Evolutionary conservation across 495 filamentous ascomycete species (phyloP).

Genomic region (Podospora anserina): DNA sequence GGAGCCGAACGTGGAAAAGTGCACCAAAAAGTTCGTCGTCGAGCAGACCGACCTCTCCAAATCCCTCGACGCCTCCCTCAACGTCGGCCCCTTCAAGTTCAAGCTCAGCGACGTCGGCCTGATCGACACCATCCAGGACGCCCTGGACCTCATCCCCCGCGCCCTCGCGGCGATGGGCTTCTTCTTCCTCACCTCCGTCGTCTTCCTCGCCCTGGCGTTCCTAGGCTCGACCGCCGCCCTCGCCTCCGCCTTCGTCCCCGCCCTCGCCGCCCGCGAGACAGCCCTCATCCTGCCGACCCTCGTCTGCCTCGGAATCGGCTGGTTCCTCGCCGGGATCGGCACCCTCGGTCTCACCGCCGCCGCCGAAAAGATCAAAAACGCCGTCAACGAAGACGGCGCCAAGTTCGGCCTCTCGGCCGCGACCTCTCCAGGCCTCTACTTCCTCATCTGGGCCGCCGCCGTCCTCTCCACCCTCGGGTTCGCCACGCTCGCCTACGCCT

Average conservation of each 20-base stretch:
- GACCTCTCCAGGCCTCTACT: conserved; percentile 61
- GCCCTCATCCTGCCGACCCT: background rate
- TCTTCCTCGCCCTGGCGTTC: conserved; percentile 39
- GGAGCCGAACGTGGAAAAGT: conserved; percentile 55
- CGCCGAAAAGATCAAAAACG: conserved; percentile 29
- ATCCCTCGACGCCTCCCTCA: conserved; percentile 51
- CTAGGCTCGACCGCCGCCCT: conserved; percentile 31
- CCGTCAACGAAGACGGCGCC: conserved; percentile 35
- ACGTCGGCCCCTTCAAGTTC: conserved; percentile 44
- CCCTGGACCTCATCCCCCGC: conserved; percentile 51
- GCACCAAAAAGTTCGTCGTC: conserved; percentile 56
- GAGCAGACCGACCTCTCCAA: conserved; percentile 57
- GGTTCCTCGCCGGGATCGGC: conserved; percentile 22
- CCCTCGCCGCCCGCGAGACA: background rate
- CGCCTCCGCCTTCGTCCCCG: background rate
- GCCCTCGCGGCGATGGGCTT: conserved; percentile 55
- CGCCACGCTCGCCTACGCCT: background rate
- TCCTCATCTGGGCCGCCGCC: conserved; percentile 18
- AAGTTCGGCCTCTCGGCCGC: conserved; percentile 53
- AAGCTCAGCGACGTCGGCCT: conserved; percentile 57
- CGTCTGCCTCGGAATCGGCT: conserved; percentile 16
- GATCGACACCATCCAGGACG: conserved; percentile 58
- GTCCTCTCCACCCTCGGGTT: conserved; percentile 11
- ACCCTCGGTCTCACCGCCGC: conserved; percentile 33
- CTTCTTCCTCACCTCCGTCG: conserved; percentile 56